Base-by-base conservation (phyloP, 2,329 filamentous ascomycete species). In the Fusarium goolgardi region DNA sequence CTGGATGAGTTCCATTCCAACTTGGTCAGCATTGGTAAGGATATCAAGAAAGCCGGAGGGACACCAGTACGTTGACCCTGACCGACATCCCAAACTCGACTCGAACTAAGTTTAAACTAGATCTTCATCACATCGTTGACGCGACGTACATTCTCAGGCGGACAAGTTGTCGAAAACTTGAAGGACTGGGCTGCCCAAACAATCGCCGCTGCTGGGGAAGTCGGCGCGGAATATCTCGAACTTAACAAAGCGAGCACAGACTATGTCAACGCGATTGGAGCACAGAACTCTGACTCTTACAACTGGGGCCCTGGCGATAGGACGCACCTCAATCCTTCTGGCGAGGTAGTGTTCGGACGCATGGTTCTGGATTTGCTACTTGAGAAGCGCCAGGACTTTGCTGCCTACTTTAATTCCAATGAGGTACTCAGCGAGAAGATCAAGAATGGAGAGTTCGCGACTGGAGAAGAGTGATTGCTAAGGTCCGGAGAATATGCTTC, bases 161-260 rank as follows among this genome's bases (percentile, higher is more conserved):
- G 59, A 0, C n/a, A 49, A 6, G 59, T 63, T 1, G 27, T 63
- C 2, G 31, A 63, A 2, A 57, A 63, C 4, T 37, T 63, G 11
- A 63, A 63, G 8, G 59, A 63, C 1, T 63, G 59, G 58, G 59
- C 59, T 12, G 37, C 50, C 0, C 27, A 63, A 29, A 57, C 59
- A 2, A 35, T 63, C 2, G 15, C 43, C 1, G 50, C 59, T 9
- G 59, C 59, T 5, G 20, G 16, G 7, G 21, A 63, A 2, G 37
- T 63, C 0, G 44, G 43, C 0, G 43, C 11, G 1, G 15, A 57
- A 2, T 63, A 31, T 6, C 37, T 63, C 0, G 59, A 63, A 16
- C 37, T 63, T 0, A 63, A 63, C 27, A 57, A 45, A 31, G 59
- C 51, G 0, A 63, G 59, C 16, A 63, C 59, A 0, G 50, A 63